Evolutionary conservation across 805 yeast genomes (phyloP).

Genomic region (Tetrapisispora namnaoensis): DNA sequence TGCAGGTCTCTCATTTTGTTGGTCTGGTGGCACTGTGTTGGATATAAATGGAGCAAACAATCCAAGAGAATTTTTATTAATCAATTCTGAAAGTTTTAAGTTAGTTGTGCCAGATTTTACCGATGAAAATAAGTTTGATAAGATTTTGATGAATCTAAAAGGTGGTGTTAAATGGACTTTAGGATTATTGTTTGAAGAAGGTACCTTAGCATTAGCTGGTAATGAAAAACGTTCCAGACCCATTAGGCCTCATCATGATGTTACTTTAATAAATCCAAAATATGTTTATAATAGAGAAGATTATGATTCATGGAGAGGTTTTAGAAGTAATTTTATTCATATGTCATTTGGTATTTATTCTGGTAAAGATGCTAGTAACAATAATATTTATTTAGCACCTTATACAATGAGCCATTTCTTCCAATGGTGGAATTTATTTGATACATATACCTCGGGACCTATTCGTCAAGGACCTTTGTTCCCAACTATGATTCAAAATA

Average conservation of each 20-base stretch:
- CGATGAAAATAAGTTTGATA: constrained; percentile 27
- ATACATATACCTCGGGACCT: constrained; percentile 70
- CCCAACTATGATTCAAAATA: constrained; percentile 36
- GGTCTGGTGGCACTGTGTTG: constrained; percentile 47
- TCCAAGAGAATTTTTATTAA: constrained; percentile 41
- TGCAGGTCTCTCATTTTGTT: constrained; percentile 56
- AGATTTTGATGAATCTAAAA: constrained; percentile 48
- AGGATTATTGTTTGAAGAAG: constrained; percentile 67
- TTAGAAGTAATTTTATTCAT: constrained; percentile 56
- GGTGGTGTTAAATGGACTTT: constrained; percentile 70
- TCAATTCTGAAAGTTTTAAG: constrained; percentile 47
- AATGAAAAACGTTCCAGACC: constrained; percentile 36
- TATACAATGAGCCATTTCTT: constrained; percentile 56
- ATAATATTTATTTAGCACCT: constrained; percentile 67
- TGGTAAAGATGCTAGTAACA: constrained; percentile 35
- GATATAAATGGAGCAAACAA: constrained; percentile 41
- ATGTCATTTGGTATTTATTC: constrained; percentile 35
- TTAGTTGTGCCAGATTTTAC: constrained; percentile 43
- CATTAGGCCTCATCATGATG: constrained; percentile 55
- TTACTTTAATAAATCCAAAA: constrained; percentile 48
- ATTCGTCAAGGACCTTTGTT: constrained; percentile 63
- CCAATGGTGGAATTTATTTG: constrained; percentile 74
- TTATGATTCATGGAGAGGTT: constrained; percentile 55
- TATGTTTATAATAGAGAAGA: constrained; percentile 30
- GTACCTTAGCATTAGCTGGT: constrained; percentile 31